Base-by-base conservation (phyloP, 2,329 filamentous ascomycete species). In the Trichoderma pleuroti region DNA sequence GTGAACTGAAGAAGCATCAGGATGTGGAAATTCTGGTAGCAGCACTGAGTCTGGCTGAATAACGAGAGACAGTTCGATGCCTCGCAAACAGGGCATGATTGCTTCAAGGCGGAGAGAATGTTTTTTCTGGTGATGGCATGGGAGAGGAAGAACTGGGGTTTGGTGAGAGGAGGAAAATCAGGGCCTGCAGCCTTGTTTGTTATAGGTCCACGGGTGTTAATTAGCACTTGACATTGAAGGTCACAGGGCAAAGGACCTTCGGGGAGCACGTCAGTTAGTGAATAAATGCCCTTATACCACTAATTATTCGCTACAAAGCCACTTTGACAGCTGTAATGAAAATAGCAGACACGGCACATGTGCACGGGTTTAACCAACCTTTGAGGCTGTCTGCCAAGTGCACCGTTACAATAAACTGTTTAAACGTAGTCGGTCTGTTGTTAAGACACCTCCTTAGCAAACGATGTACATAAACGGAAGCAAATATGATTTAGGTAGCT, bases 1-100 rank as follows among this genome's bases (percentile, higher is more conserved):
- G 4, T 75, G 77, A 56, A 71, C 30, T 28, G 69, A 61, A n/a
- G 69, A 83, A 80, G 81, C 82, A 63, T 87, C 85, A 0, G 86
- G 86, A 72, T 88, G 86, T 24, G 85, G 84, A 74, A 86, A 88
- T 74, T 90, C 87, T 16, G 84, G 83, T 4, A 89, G 80, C 24
- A 75, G 77, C 57, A 80, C 76, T 11, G 78, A 74, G 3, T 78
- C 77, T 18, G 79, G 75, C 54, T 81, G 78, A 2, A 81, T 76
- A 21, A 81, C 75, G 49, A 88, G 76, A 3, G 81, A 83, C 28
- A 87, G 71, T 32, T 86, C 81, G 65, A 87, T 79, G 11, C 84
- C 85, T 28, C 83, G 82, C 67, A 87, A 82, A 70, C 76, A 82
- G 18, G 86, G 86, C 86, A 87, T 87, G 14, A 18, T 71, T 42